These are phyloP conservation scores for Trametopsis cervina DNA, from an alignment of 768 basidiomycete genomes.

Conservation along the genomic window DNA sequence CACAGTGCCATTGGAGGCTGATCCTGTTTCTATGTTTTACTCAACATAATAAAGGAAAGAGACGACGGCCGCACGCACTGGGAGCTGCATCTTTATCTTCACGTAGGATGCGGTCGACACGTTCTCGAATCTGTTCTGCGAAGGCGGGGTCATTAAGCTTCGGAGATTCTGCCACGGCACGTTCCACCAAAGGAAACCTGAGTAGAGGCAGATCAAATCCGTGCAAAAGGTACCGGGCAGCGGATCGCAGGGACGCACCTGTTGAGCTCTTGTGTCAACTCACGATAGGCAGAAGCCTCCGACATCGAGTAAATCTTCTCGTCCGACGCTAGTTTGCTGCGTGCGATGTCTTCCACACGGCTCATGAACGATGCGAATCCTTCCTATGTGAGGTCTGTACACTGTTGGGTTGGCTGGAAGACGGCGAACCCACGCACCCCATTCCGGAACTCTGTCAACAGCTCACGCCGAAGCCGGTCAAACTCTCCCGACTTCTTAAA, in stretches of 20 bases:
- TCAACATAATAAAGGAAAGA: not conserved
- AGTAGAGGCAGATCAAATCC: not conserved
- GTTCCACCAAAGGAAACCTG: constrained; percentile 63
- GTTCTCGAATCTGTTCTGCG: constrained; percentile 28
- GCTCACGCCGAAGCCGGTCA: constrained; percentile 60
- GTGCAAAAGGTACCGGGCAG: not conserved
- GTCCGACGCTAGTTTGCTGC: constrained; percentile 47
- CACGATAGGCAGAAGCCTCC: constrained; percentile 47
- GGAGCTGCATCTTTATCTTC: constrained; percentile 19
- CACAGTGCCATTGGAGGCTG: not conserved
- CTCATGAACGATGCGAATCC: constrained; percentile 45
- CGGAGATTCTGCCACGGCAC: constrained; percentile 34
- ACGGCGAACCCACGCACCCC: constrained; percentile 37
- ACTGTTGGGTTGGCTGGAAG: constrained; percentile 4
- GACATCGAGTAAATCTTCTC: constrained; percentile 44
- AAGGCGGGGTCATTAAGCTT: constrained; percentile 20
- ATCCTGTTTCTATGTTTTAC: not conserved
- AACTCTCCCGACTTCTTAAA: constrained; percentile 81
- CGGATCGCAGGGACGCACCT: constrained; percentile 32
- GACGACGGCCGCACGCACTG: not conserved
- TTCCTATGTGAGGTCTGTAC: constrained; percentile 31
- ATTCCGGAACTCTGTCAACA: constrained; percentile 53
- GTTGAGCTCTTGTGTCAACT: constrained; percentile 68
- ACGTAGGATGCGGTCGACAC: constrained; percentile 28
- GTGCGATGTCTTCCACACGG: constrained; percentile 56